A percentile compares a stretch with the other conserved stretches of the same genome.
phyloP scores from a whole-genome alignment of 352 stramenopile genomes.

The Phytopythium ostracodes region DNA sequence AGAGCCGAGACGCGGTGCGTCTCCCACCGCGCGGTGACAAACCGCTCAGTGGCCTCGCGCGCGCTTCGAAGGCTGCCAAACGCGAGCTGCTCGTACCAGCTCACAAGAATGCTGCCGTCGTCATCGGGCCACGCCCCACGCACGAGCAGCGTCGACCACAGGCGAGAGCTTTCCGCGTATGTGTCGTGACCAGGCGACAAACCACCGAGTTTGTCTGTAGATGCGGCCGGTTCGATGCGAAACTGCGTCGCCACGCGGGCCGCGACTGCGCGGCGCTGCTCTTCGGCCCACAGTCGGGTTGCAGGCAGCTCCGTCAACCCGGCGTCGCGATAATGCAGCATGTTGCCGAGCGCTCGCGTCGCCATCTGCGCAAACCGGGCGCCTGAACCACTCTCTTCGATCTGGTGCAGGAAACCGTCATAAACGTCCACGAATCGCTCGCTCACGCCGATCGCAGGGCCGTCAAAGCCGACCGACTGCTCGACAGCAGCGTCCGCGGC shows the following conservation, averaged over 20 bases:
- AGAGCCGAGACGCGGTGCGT: constrained; percentile 27
- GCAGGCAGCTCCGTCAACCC: constrained; percentile 6
- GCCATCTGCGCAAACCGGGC: constrained; percentile 21
- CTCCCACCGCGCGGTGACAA: constrained; percentile 33
- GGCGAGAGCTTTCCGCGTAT: constrained; percentile 1
- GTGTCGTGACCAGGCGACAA: neutral
- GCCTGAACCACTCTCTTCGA: constrained; percentile 16
- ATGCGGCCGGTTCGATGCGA: constrained; percentile 4
- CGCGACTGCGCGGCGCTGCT: constrained; percentile 33
- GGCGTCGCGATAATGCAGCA: constrained; percentile 25
- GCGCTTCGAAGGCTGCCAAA: constrained; percentile 33
- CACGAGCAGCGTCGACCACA: constrained; percentile 43
- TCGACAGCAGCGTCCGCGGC: constrained; percentile 4
- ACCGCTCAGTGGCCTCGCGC: constrained; percentile 26
- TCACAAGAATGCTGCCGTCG: constrained; percentile 23
- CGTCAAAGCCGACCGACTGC: constrained; percentile 16
- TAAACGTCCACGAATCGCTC: constrained; percentile 30
- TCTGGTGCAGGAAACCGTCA: constrained; percentile 22
- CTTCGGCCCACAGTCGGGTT: constrained; percentile 26
- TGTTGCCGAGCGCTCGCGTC: constrained; percentile 35
- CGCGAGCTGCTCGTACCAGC: constrained; percentile 48
- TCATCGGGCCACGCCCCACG: constrained; percentile 31
- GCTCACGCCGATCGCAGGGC: constrained; percentile 21
- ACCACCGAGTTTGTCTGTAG: neutral
- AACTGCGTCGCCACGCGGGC: constrained; percentile 38